A percentile compares a stretch with the other conserved stretches of the same genome.
These are phyloP conservation scores for Cercis canadensis DNA, from an alignment of 306 rosid genomes.

Conservation along the genomic window DNA sequence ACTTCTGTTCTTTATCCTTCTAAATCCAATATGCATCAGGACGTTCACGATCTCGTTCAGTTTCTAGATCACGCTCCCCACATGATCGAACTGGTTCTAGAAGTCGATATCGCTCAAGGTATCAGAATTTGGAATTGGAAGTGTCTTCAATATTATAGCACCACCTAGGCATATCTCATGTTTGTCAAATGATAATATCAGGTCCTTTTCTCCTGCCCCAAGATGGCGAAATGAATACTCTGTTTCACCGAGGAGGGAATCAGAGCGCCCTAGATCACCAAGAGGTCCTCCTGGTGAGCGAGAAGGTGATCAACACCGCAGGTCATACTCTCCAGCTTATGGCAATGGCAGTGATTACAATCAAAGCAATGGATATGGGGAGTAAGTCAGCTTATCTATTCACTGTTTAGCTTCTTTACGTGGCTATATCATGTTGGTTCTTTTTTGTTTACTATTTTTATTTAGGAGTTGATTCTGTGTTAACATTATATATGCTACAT, in stretches of 20 bases:
- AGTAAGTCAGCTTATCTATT: too few species aligned
- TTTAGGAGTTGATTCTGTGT: not conserved
- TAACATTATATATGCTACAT: too few species aligned
- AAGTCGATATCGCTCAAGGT: conserved; percentile 87
- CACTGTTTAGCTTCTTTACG: too few species aligned
- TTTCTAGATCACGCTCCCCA: conserved; percentile 80
- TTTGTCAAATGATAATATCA: conserved; percentile 41
- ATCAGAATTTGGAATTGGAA: not conserved
- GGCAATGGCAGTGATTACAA: too few species aligned
- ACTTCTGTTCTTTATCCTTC: conserved; percentile 23
- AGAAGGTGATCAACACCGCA: too few species aligned
- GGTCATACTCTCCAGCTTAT: too few species aligned
- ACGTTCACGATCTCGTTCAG: conserved; percentile 89
- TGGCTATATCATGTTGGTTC: too few species aligned
- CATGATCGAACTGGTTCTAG: conserved; percentile 79
- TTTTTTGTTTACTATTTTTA: too few species aligned
- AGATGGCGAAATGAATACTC: conserved; percentile 51
- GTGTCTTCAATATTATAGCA: not conserved
- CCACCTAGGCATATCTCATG: conserved; percentile 22
- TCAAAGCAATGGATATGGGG: too few species aligned
- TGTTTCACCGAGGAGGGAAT: too few species aligned
- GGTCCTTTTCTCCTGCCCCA: conserved; percentile 93
- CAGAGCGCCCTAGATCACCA: too few species aligned
- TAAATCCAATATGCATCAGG: conserved; percentile 49
- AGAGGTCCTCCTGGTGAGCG: too few species aligned